Evolutionary conservation across 2,329 filamentous ascomycete species (phyloP).

Genomic region (Botryotinia narcissicola): DNA sequence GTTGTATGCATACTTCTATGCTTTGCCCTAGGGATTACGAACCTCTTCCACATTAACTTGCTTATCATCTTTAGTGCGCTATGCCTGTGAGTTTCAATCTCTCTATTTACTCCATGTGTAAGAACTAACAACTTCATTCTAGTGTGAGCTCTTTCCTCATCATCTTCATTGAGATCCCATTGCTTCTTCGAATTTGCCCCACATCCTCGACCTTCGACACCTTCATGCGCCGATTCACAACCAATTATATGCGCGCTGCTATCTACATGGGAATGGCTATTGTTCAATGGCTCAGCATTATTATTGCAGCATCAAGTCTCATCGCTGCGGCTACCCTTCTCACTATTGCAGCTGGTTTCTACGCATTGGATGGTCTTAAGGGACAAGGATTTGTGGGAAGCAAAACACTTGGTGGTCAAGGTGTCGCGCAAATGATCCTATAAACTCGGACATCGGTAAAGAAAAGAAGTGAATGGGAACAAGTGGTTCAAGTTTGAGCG

Average conservation of each 20-base stretch:
- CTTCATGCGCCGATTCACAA: constrained; percentile 87
- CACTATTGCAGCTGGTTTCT: constrained; percentile 74
- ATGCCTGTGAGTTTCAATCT: constrained; percentile 49
- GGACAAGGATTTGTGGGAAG: constrained; percentile 85
- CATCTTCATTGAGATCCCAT: constrained; percentile 84
- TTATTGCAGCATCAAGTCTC: constrained; percentile 63
- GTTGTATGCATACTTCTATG: constrained; percentile 70
- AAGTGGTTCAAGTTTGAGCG: background rate
- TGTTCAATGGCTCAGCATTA: constrained; percentile 80
- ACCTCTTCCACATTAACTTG: constrained; percentile 57
- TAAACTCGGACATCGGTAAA: constrained; percentile 43
- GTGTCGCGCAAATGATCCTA: constrained; percentile 97
- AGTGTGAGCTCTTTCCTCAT: constrained; percentile 72
- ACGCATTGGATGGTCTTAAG: constrained; percentile 74
- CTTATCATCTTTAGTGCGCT: constrained; percentile 47
- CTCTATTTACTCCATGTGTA: background rate
- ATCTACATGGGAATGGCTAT: constrained; percentile 80
- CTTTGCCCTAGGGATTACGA: constrained; percentile 66
- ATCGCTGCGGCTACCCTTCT: constrained; percentile 85
- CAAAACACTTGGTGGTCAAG: constrained; percentile 92
- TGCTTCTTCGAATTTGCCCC: constrained; percentile 95
- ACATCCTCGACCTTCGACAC: constrained; percentile 86
- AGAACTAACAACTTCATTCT: constrained; percentile 22
- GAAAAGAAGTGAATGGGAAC: background rate
- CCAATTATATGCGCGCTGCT: constrained; percentile 92